Evolutionary conservation across 345 rosid species (phyloP).

Genomic region (Salix arbutifolia): DNA sequence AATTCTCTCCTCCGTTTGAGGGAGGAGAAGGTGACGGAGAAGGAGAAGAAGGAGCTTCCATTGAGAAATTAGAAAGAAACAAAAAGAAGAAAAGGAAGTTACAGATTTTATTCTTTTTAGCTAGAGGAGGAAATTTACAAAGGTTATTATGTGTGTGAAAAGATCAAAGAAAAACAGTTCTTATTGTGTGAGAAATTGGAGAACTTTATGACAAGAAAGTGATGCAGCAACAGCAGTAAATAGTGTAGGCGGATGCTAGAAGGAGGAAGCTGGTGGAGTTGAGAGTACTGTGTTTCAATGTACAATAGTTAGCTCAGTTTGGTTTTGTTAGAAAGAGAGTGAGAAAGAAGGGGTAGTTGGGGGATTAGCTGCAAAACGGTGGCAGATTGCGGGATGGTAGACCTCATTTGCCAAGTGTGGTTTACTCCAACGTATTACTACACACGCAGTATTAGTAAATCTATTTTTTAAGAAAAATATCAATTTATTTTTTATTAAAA

Average conservation of each 20-base stretch:
- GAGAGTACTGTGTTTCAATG: neutral
- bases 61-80: slow-evolving; percentile 2
- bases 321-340: slow-evolving; percentile 10
- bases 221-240: slow-evolving; percentile 24
- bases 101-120: neutral
- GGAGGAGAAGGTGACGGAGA: slow-evolving; percentile 17
- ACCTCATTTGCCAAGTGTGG: neutral
- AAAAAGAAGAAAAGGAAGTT: neutral
- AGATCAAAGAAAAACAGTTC: slow-evolving; percentile 23
- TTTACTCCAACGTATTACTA: no score
- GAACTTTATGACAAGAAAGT: slow-evolving; percentile 36
- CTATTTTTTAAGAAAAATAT: no score
- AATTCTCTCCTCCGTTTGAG: slow-evolving; percentile 63
- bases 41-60: slow-evolving; percentile 27
- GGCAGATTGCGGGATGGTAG: slow-evolving; percentile 2
- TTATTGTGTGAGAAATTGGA: slow-evolving; percentile 30
- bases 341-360: slow-evolving; percentile 36
- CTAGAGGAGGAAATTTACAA: neutral
- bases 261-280: slow-evolving; percentile 13
- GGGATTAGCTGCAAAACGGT: slow-evolving; percentile 27
- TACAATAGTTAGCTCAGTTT: neutral
- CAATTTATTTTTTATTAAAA: no score
- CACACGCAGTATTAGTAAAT: no score
- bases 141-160: neutral
- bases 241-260: neutral